Conservation (phyloP, 2,329 filamentous ascomycete genomes). For the Penicillium psychrosexuale region DNA sequence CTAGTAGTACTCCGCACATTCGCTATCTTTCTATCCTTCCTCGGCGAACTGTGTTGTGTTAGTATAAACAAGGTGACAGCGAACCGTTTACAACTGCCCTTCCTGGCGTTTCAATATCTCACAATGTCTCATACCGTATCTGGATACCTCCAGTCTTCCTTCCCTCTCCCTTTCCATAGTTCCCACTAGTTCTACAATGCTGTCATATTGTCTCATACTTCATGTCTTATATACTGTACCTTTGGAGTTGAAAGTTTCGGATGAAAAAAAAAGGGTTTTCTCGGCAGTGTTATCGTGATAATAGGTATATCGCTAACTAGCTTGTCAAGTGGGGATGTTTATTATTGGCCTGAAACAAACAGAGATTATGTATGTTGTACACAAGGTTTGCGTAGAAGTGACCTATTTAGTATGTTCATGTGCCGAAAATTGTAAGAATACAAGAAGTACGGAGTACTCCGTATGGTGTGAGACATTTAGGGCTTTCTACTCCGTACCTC, state of each 20-base stretch:
- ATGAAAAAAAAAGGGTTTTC: background rate
- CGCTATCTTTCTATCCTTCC: background rate
- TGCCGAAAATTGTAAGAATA: background rate
- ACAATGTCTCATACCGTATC: background rate
- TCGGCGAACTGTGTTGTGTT: too few relatives aligned
- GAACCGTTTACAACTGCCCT: too few relatives aligned
- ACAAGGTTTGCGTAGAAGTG: background rate
- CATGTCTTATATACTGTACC: background rate
- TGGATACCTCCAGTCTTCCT: background rate
- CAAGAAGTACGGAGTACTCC: too few relatives aligned
- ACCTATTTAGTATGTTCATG: background rate
- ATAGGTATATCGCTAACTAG: background rate
- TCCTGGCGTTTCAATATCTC: background rate
- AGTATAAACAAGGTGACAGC: background rate
- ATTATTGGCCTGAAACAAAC: background rate
- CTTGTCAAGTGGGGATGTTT: background rate
- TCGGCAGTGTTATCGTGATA: background rate
- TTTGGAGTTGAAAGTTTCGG: background rate
- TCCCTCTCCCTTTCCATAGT: background rate
- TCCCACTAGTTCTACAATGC: background rate
- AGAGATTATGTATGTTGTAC: too few relatives aligned
- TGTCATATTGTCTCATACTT: background rate
- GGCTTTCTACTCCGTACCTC: too few relatives aligned
- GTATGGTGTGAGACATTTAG: too few relatives aligned
- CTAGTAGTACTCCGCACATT: background rate